A percentile compares a stretch with the other conserved stretches of the same genome.
Evolutionary conservation across 2,329 filamentous ascomycete species (phyloP).

Genomic region (Exophiala bonariae): DNA sequence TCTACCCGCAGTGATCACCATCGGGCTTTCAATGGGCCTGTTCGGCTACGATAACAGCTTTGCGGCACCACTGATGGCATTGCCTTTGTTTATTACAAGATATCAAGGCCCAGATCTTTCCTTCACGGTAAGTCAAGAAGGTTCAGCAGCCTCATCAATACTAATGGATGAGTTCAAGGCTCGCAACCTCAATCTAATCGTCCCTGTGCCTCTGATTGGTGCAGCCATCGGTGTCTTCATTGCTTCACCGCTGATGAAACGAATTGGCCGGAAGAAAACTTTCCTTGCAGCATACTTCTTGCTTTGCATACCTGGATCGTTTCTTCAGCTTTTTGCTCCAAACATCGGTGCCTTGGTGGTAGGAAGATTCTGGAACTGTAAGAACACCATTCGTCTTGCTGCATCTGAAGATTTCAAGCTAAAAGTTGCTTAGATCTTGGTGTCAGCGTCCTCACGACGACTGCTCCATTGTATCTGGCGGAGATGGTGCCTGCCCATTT

Average conservation of each 20-base stretch:
- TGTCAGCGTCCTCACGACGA: conserved; percentile 54
- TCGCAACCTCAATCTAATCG: conserved; percentile 37
- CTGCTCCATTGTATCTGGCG: conserved; percentile 54
- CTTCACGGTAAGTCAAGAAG: neutral
- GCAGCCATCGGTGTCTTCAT: conserved; percentile 29
- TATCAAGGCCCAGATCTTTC: neutral
- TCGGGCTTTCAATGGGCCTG: conserved; percentile 9
- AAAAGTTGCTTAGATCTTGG: conserved; percentile 41
- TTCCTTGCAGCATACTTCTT: conserved; percentile 36
- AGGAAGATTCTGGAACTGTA: conserved; percentile 49
- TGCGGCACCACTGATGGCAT: conserved; percentile 2
- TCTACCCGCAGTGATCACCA: conserved; percentile 7
- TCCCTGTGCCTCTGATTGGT: conserved; percentile 37
- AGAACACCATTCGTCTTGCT: neutral
- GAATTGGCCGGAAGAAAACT: conserved; percentile 37
- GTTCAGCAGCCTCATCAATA: neutral
- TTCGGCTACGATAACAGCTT: conserved; percentile 14
- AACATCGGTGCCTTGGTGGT: conserved; percentile 53
- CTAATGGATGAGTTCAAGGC: conserved; percentile 19
- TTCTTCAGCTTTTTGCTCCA: conserved; percentile 55
- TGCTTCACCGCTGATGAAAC: conserved; percentile 35
- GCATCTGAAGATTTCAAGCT: neutral
- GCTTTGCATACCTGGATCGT: conserved; percentile 31
- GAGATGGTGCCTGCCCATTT: conserved; percentile 52
- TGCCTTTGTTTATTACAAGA: conserved; percentile 5